Evolutionary conservation across 2,329 filamentous ascomycete genomes (phyloP).

Genomic region (Pseudocercospora crystallina): DNA sequence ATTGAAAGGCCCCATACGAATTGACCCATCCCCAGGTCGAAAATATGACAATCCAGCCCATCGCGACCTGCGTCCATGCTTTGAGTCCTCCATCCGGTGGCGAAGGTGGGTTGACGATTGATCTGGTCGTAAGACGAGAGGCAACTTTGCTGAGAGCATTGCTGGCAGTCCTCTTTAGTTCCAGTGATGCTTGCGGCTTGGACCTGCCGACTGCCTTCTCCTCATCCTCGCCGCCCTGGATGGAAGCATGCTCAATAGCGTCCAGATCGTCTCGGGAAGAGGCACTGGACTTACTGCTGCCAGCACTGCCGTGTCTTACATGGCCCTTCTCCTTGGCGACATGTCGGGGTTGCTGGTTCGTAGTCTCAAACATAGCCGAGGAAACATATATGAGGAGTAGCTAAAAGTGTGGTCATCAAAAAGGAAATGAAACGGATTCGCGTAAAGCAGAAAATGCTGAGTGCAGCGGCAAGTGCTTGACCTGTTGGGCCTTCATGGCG

Average conservation of each 20-base stretch:
- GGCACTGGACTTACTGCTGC: constrained; percentile 18
- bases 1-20: constrained; percentile 44
- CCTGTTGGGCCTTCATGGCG: too few relatives aligned
- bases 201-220: constrained; percentile 9
- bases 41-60: constrained; percentile 37
- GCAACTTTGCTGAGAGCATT: constrained; percentile 35
- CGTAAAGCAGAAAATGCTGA: too few relatives aligned
- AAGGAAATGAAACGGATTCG: too few relatives aligned
- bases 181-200: constrained; percentile 16
- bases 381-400: too few relatives aligned
- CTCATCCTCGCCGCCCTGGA: constrained; percentile 17
- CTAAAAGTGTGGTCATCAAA: too few relatives aligned
- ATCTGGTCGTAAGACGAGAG: constrained; percentile 38
- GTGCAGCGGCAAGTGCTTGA: too few relatives aligned
- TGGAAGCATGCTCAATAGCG: constrained; percentile 24
- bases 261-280: constrained; percentile 20
- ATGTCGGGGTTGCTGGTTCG: too few relatives aligned
- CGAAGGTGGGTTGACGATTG: constrained; percentile 36
- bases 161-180: constrained; percentile 29
- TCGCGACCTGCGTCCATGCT: constrained; percentile 38
- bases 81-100: constrained; percentile 46
- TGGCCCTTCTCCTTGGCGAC: too few relatives aligned
- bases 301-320: constrained; percentile 1
- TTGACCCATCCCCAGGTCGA: constrained; percentile 36
- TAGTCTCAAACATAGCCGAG: too few relatives aligned